A percentile compares a stretch with the other conserved stretches of the same genome.
Conservation (phyloP, 257 asterid genomes). For the Nicotiana paniculata region DNA sequence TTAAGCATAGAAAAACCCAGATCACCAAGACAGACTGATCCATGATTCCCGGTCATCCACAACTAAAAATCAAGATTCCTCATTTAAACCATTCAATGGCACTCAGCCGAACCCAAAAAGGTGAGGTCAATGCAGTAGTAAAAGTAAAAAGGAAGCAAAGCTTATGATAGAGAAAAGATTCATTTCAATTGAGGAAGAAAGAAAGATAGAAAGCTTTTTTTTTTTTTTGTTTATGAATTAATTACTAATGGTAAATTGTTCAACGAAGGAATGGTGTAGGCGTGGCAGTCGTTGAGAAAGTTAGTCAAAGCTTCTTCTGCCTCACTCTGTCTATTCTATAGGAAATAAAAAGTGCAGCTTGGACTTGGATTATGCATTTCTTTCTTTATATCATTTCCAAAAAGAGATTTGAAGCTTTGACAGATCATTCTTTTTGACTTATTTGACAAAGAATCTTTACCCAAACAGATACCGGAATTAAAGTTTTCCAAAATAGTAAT, state of each 20-base stretch:
- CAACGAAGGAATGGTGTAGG: constrained; percentile 2
- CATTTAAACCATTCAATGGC: not conserved
- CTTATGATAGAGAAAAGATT: not conserved
- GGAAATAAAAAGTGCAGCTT: not conserved
- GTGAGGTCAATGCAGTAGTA: not conserved
- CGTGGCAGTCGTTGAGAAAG: not conserved
- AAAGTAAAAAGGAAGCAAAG: not conserved
- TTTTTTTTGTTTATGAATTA: not conserved
- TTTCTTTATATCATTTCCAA: not conserved
- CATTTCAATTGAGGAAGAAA: not conserved
- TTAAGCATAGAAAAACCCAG: not conserved
- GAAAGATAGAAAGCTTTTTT: not conserved
- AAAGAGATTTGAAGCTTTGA: not conserved
- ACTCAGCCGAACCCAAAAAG: not conserved
- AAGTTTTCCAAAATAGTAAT: no score
- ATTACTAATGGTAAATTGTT: not conserved
- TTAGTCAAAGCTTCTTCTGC: not conserved
- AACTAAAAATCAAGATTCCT: not conserved
- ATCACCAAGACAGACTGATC: not conserved
- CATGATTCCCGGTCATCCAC: constrained; percentile 1
- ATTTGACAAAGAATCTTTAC: no score
- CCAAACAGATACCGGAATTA: no score
- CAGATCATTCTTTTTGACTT: not conserved
- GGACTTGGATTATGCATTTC: not conserved
- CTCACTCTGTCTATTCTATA: not conserved